Percentiles rank a stretch among this genome's conserved stretches.
phyloP scores from a whole-genome alignment of 345 rosid species.

The Ricinus communis region DNA sequence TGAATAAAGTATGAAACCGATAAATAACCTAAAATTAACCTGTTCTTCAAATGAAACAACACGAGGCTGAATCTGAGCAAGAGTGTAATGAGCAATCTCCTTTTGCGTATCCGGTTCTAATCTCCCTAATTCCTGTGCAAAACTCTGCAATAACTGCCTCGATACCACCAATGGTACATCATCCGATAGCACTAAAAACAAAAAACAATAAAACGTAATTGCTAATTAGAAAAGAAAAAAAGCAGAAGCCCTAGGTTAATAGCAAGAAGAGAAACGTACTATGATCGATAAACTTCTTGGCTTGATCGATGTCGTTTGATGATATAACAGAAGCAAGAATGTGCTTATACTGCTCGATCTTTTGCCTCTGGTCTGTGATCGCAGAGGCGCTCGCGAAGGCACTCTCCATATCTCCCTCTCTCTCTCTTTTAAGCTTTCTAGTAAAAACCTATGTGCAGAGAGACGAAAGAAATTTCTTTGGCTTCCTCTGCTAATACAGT shows the following conservation, averaged over 20 bases:
- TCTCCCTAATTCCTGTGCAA: slow-evolving; percentile 82
- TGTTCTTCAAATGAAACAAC: slow-evolving; percentile 99
- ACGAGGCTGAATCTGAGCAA: slow-evolving; percentile 93
- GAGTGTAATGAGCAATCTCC: slow-evolving; percentile 86
- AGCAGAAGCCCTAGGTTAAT: slow-evolving; percentile 16
- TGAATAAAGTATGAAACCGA: too few relatives aligned
- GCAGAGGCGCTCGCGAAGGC: slow-evolving; percentile 73
- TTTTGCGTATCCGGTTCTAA: slow-evolving; percentile 77
- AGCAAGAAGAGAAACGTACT: slow-evolving; percentile 30
- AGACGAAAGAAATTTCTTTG: background rate
- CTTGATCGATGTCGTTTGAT: slow-evolving; percentile 70
- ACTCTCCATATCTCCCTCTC: slow-evolving; percentile 55
- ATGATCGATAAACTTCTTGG: slow-evolving; percentile 92
- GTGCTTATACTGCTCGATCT: slow-evolving; percentile 96
- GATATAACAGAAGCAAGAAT: slow-evolving; percentile 81
- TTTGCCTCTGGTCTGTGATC: slow-evolving; percentile 89
- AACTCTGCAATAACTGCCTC: slow-evolving; percentile 86
- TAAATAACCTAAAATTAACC: slow-evolving; percentile 56
- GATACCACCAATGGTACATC: slow-evolving; percentile 91
- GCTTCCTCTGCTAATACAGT: background rate
- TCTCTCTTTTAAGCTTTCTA: background rate
- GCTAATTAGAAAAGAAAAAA: background rate
- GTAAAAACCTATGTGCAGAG: background rate
- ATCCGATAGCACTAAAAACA: slow-evolving; percentile 73
- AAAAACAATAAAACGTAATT: too few relatives aligned